A percentile compares a stretch with the other conserved stretches of the same genome.
Conservation (phyloP, 129 eudicot genomes). For the Helianthus annuus region HanXRQr2.0-SUNRISE NC_035433.2:102416533-102417032, state of each 20-base stretch:
- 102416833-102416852: constrained; percentile 26
- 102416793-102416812: constrained; percentile 28
- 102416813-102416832: constrained; percentile 29
- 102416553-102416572: background rate
- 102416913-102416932: constrained; percentile 21
- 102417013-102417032: no score
- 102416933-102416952: constrained; percentile 18
- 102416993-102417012: no score
- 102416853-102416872: constrained; percentile 25
- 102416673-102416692: constrained; percentile 44
- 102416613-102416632: constrained; percentile 20
- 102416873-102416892: constrained; percentile 29
- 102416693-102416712: constrained; percentile 42
- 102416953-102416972: no score
- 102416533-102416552: no score
- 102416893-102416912: constrained; percentile 27
- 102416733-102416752: constrained; percentile 32
- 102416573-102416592: background rate
- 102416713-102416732: constrained; percentile 32
- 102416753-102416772: constrained; percentile 37
- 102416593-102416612: constrained; percentile 4
- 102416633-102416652: background rate
- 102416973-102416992: no score
- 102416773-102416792: constrained; percentile 20
- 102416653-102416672: constrained; percentile 30